Evolutionary conservation across 805 yeast species (phyloP).

Genomic region (Barnettozyma sp.): DNA sequence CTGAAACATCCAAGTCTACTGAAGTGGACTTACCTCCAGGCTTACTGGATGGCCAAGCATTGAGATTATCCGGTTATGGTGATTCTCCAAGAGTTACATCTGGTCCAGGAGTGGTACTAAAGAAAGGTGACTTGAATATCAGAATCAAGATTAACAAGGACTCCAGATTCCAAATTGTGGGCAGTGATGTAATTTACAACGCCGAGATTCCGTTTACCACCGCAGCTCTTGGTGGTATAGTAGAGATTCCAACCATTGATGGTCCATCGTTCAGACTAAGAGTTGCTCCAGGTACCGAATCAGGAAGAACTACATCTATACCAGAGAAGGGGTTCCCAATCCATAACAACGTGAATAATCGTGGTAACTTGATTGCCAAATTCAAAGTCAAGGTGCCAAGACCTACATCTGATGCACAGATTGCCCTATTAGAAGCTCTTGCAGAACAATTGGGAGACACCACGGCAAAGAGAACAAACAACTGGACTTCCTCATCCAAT

Average conservation of each 20-base stretch:
- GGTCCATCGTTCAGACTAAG: constrained; percentile 71
- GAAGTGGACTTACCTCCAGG: constrained; percentile 86
- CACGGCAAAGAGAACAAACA: constrained; percentile 57
- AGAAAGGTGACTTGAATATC: constrained; percentile 84
- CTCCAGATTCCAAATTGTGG: constrained; percentile 56
- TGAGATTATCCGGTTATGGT: constrained; percentile 84
- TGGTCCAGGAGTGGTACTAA: constrained; percentile 58
- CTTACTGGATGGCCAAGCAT: constrained; percentile 74
- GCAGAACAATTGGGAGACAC: constrained; percentile 86
- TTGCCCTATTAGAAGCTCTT: constrained; percentile 83
- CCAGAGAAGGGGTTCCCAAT: constrained; percentile 86
- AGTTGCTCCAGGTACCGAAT: constrained; percentile 79
- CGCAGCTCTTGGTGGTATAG: constrained; percentile 90
- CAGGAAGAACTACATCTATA: constrained; percentile 64
- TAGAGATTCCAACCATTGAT: constrained; percentile 85
- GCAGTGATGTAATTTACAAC: constrained; percentile 57
- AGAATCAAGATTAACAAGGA: constrained; percentile 76
- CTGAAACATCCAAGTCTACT: constrained; percentile 58
- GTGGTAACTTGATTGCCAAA: constrained; percentile 78
- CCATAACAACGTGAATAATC: constrained; percentile 40
- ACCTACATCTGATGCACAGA: constrained; percentile 79
- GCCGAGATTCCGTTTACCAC: constrained; percentile 86
- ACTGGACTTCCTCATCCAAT: constrained; percentile 14
- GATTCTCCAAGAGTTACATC: constrained; percentile 77
- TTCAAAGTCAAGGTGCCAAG: constrained; percentile 64